A percentile compares a stretch with the other conserved stretches of the same genome.
These are phyloP conservation scores for Tolypocladium cylindrosporum DNA, from an alignment of 2,329 filamentous ascomycete species.

Conservation along the genomic window DNA sequence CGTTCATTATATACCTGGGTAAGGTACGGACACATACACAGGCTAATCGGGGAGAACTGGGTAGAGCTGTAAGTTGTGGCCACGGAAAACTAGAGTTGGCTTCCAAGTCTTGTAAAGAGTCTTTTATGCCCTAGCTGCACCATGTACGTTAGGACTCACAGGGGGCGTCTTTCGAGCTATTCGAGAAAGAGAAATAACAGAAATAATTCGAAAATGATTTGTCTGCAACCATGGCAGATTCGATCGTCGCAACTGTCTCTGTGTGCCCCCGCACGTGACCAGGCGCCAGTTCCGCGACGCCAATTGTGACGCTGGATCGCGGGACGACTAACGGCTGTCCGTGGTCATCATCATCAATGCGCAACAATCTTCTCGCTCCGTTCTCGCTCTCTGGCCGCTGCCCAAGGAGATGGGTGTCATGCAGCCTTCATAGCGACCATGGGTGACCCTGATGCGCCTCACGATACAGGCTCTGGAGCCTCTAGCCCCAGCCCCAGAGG, in stretches of 20 bases:
- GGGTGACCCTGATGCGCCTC: neutral
- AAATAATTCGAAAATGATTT: neutral
- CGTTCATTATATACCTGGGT: neutral
- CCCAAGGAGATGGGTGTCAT: neutral
- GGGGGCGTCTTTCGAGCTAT: neutral
- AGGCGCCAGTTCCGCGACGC: constrained; percentile 22
- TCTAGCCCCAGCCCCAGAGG: constrained; percentile 2
- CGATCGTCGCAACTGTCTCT: neutral
- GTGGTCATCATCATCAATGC: neutral
- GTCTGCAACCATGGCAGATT: neutral
- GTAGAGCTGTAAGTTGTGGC: neutral
- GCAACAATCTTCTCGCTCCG: neutral
- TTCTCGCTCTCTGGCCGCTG: neutral
- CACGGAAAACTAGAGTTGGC: neutral
- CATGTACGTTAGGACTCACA: neutral
- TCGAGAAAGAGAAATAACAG: neutral
- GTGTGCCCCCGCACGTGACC: constrained; percentile 20
- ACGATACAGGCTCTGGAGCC: neutral
- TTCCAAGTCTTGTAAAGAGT: neutral
- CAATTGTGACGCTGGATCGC: neutral
- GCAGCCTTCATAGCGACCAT: neutral
- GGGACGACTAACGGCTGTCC: neutral
- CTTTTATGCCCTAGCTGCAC: neutral
- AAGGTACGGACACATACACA: neutral
- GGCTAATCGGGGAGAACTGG: neutral